Percentiles rank a stretch among this genome's conserved stretches.
Evolutionary conservation across 2,329 filamentous ascomycete species (phyloP).

Genomic region (Colletotrichum karsti): DNA sequence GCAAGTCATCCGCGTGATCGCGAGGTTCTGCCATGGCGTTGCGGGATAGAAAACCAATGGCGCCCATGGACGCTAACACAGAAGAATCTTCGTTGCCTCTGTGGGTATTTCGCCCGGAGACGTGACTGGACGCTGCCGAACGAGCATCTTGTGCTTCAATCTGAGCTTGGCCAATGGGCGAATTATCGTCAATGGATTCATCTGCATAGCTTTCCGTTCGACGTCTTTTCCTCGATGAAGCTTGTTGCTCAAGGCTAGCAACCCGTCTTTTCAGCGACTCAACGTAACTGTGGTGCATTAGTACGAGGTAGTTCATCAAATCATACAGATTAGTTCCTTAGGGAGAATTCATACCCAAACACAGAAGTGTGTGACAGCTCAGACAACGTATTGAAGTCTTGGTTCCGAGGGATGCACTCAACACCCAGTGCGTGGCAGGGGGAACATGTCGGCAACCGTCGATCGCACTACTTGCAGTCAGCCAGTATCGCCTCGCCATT

Average conservation of each 20-base stretch:
- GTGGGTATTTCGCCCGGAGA: neutral
- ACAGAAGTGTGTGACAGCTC: constrained; percentile 17
- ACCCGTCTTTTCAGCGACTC: constrained; percentile 12
- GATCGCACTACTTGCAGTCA: constrained; percentile 6
- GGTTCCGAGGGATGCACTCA: constrained; percentile 5
- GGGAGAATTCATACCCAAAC: neutral
- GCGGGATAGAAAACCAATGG: constrained; percentile 21
- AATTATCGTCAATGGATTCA: neutral
- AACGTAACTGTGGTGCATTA: constrained; percentile 1
- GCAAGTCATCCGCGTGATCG: neutral
- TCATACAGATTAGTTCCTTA: neutral
- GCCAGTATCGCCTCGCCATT: no score
- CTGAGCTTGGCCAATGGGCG: neutral
- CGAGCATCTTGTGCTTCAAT: neutral
- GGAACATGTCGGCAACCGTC: constrained; percentile 7
- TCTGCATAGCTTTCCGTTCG: neutral
- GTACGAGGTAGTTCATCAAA: neutral
- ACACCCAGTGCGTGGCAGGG: neutral
- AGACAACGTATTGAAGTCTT: constrained; percentile 5
- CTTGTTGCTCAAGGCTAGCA: constrained; percentile 3
- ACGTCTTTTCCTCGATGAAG: constrained; percentile 1
- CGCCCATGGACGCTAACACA: constrained; percentile 22
- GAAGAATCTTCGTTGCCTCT: constrained; percentile 11
- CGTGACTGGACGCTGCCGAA: neutral
- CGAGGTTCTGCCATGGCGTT: constrained; percentile 23